Evolutionary conservation across 2,329 filamentous ascomycete species (phyloP), one percentile per base, ranked within the genome.

Genomic region (Cercospora citrullina): DNA sequence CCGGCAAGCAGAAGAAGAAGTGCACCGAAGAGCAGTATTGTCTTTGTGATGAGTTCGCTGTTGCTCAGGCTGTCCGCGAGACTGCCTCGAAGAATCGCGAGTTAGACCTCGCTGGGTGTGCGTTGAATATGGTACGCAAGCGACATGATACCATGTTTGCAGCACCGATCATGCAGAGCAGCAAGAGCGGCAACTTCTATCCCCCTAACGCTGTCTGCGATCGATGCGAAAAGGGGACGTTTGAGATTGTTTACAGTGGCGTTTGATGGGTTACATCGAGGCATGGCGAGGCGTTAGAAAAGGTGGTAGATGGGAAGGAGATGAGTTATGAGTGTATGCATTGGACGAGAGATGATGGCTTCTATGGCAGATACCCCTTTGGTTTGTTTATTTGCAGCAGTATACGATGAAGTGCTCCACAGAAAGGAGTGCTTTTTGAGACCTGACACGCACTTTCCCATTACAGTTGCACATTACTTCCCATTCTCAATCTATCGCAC

Each of bases 161-260:
- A 45, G 57, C 58, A 31, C 61, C 61, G 18, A 10, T 45, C 57
- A 60, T 69, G 51, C 59, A 68, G 45, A 61, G 12, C 26, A 30
- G 28, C 48, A 66, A 67, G 60, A 60, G 21, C 12, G 31, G 33
- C 45, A 63, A 61, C 21, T 64, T 59, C 39, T 63, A 63, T 36
- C 64, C 61, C 8, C 16, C 45, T 2, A 26, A 65, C 9, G 26
- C 39, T 16, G 60, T 51, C 14, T 72, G 70, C 63, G 58, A 30
- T 23, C 63, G 23, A 42, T 72, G 70, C 42, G 39, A 60, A 30
- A 69, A 69, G 63, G 23, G 36, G 3, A 69, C 64, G 10, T 68
- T 69, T 14, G 63, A 69, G 66, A 68, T 65, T n/a, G 60, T 72
- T 36, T 72, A 68, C 60, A 68, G 68, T 14, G 68, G 70, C n/a